phyloP scores from a whole-genome alignment of 768 basidiomycete genomes.

The Amanita jacksonii region DNA sequence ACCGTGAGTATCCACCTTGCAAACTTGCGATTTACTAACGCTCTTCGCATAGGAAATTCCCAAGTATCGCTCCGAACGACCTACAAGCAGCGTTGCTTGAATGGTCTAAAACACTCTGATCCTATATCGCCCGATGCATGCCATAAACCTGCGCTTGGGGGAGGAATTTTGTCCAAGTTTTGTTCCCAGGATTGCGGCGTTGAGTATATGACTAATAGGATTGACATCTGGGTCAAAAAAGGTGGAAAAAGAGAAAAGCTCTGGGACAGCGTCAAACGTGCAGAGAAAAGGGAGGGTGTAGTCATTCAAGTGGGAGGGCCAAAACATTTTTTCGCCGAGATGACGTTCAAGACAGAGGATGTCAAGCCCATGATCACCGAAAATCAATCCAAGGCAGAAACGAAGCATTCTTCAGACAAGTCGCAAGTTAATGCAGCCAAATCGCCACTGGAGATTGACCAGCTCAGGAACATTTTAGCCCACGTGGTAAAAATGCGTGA shows the following conservation, averaged over 20 bases:
- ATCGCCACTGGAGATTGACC: conserved; percentile 44
- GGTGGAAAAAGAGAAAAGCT: conserved; percentile 56
- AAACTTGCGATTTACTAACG: not conserved
- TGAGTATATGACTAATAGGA: conserved; percentile 56
- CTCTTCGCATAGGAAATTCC: conserved; percentile 39
- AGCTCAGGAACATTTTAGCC: conserved; percentile 44
- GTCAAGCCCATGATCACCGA: conserved; percentile 14
- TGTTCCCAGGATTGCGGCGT: conserved; percentile 86
- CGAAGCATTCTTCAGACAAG: not conserved
- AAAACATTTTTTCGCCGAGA: conserved; percentile 9
- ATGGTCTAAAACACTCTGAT: conserved; percentile 53
- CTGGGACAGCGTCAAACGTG: conserved; percentile 67
- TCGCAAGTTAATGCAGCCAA: conserved; percentile 29
- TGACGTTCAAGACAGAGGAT: conserved; percentile 6
- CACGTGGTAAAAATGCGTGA: conserved; percentile 54
- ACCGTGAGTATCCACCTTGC: conserved; percentile 41
- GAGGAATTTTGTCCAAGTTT: conserved; percentile 67
- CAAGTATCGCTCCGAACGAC: conserved; percentile 57
- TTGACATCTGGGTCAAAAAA: conserved; percentile 50
- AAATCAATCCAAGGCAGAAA: not conserved
- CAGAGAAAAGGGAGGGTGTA: conserved; percentile 62
- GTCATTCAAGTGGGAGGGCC: conserved; percentile 35
- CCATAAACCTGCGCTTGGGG: conserved; percentile 70
- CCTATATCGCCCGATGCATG: conserved; percentile 61
- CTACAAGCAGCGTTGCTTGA: conserved; percentile 73